Conservation (phyloP, 2,329 filamentous ascomycete genomes). For the Colletotrichum salicis region DNA sequence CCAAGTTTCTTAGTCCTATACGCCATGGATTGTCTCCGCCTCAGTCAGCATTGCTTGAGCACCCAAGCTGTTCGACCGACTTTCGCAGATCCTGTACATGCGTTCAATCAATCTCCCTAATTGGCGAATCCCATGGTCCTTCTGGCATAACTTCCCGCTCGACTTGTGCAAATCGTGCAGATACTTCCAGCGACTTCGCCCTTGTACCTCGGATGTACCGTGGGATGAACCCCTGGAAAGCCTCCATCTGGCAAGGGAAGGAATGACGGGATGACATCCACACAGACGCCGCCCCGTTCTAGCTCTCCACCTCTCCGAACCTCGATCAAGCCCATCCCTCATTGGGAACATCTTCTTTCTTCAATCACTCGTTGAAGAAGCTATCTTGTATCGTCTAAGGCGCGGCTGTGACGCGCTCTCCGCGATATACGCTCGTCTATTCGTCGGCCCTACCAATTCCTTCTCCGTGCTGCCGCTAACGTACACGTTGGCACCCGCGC, state of each 20-base stretch:
- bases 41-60: background rate
- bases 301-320: background rate
- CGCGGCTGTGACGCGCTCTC: slow-evolving; percentile 1
- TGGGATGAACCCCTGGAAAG: background rate
- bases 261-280: background rate
- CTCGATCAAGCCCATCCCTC: background rate
- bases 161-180: background rate
- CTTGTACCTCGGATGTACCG: background rate
- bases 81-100: background rate
- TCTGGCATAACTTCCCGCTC: background rate
- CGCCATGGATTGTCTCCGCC: background rate
- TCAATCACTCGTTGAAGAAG: background rate
- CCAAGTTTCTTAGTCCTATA: background rate
- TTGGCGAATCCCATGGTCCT: background rate
- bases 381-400: background rate
- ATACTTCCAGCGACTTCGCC: background rate
- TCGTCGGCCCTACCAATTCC: background rate
- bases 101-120: background rate
- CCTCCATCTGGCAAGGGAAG: background rate
- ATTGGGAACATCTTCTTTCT: background rate
- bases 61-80: background rate
- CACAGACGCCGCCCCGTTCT: background rate
- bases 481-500: background rate
- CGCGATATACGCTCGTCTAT: slow-evolving; percentile 4
- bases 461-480: background rate